These are phyloP conservation scores for Xylaria sp. DNA, from an alignment of 495 filamentous ascomycete species.

Conservation along the genomic window DNA sequence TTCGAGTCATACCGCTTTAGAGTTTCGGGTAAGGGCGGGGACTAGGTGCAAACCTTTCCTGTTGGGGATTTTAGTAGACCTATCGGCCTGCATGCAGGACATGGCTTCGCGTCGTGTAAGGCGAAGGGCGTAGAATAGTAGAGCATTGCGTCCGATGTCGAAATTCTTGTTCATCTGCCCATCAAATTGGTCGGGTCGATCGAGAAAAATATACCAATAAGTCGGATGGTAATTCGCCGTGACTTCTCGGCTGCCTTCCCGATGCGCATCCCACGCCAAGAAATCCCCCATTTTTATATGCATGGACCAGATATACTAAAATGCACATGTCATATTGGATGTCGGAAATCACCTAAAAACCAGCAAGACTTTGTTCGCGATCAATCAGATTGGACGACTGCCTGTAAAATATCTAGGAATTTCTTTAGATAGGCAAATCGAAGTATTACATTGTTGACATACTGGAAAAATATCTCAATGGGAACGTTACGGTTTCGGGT, in stretches of 20 bases:
- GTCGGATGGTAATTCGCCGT: neutral
- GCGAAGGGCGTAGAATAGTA: slow-evolving; percentile 5
- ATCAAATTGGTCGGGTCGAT: neutral
- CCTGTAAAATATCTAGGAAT: neutral
- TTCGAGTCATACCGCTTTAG: neutral
- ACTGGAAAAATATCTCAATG: neutral
- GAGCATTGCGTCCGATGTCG: neutral
- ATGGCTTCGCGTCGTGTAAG: neutral
- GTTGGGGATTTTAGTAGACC: neutral
- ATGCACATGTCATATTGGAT: neutral
- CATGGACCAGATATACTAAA: neutral
- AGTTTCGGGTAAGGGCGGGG: too few relatives aligned
- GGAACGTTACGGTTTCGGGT: neutral
- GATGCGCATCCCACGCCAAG: slow-evolving; percentile 1
- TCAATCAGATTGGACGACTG: neutral
- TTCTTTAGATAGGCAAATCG: neutral
- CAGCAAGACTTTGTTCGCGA: neutral
- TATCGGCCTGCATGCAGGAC: neutral
- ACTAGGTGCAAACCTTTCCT: slow-evolving; percentile 7
- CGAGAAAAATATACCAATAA: neutral
- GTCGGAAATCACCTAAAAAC: neutral
- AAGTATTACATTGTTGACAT: neutral
- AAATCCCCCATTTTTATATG: neutral
- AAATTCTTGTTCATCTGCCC: neutral
- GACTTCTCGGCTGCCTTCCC: neutral